Conservation (phyloP, 441 rosid genomes). For the Eruca vesicaria region DNA sequence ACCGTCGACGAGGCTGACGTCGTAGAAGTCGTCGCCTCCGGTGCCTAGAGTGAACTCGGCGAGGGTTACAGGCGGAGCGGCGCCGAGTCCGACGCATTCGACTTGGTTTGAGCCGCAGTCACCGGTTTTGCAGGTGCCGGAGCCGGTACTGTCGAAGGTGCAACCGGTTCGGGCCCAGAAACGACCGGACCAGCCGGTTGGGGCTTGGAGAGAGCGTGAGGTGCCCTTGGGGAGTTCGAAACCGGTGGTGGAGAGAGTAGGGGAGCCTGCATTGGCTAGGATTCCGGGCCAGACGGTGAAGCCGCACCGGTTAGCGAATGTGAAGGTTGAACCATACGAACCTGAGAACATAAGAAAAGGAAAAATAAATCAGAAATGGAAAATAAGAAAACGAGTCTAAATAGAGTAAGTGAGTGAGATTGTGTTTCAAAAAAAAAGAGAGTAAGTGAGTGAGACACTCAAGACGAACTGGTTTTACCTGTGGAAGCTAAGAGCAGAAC, state of each 20-base stretch:
- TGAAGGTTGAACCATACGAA: constrained; percentile 47
- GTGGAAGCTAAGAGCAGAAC: constrained; percentile 39
- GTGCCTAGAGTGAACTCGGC: constrained; percentile 69
- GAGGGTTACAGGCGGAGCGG: constrained; percentile 66
- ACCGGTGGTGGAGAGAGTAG: constrained; percentile 60
- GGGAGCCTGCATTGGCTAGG: constrained; percentile 62
- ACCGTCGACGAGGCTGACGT: constrained; percentile 72
- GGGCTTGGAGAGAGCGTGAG: constrained; percentile 58
- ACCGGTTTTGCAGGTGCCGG: constrained; percentile 53
- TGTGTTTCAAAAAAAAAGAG: too few relatives aligned
- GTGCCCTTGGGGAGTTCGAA: constrained; percentile 59
- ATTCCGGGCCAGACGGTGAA: constrained; percentile 64
- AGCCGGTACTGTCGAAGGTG: constrained; percentile 46
- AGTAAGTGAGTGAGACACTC: background rate
- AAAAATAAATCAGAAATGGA: background rate
- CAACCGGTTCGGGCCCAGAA: constrained; percentile 74
- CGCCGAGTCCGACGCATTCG: constrained; percentile 66
- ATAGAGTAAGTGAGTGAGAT: background rate
- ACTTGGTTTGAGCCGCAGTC: constrained; percentile 64
- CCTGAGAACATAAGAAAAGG: constrained; percentile 14
- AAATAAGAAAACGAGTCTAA: background rate
- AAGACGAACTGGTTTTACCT: constrained; percentile 36
- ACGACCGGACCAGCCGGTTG: constrained; percentile 75
- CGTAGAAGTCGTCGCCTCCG: constrained; percentile 65
- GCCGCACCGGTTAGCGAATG: constrained; percentile 54